phyloP scores from a whole-genome alignment of 2,329 filamentous ascomycete species.

The Orbilia javanica region DNA sequence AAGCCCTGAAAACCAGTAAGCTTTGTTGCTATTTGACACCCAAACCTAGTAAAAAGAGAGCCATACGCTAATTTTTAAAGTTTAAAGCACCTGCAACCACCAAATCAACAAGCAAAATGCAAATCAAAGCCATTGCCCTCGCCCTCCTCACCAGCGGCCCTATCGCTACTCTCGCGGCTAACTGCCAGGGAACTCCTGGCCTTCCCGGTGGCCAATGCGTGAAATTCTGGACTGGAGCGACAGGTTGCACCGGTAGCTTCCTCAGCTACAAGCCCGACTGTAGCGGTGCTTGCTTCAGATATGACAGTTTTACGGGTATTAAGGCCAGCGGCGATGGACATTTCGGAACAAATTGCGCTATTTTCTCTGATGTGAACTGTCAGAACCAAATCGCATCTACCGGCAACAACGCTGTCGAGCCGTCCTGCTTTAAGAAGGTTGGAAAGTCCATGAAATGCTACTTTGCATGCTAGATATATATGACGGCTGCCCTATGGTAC shows the following conservation, averaged over 20 bases:
- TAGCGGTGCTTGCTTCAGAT: slow-evolving; percentile 43
- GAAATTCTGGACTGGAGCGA: slow-evolving; percentile 34
- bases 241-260: slow-evolving; percentile 31
- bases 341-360: slow-evolving; percentile 52
- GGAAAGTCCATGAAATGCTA: slow-evolving; percentile 55
- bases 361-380: slow-evolving; percentile 54
- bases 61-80: background rate
- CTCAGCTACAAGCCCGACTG: slow-evolving; percentile 44
- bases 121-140: slow-evolving; percentile 23
- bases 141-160: slow-evolving; percentile 29
- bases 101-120: slow-evolving; percentile 28
- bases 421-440: slow-evolving; percentile 23
- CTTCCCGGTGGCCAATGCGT: slow-evolving; percentile 39
- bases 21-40: no score
- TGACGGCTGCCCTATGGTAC: no score
- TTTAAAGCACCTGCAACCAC: no score
- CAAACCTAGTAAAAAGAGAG: no score
- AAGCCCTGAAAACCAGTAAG: no score
- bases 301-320: slow-evolving; percentile 46
- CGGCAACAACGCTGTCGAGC: slow-evolving; percentile 26
- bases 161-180: slow-evolving; percentile 19
- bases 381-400: slow-evolving; percentile 45
- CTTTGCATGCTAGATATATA: slow-evolving; percentile 48
- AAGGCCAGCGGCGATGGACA: slow-evolving; percentile 47
- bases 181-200: slow-evolving; percentile 33